phyloP scores from a whole-genome alignment of 257 asterid genomes.

The Petunia axillaris region DNA sequence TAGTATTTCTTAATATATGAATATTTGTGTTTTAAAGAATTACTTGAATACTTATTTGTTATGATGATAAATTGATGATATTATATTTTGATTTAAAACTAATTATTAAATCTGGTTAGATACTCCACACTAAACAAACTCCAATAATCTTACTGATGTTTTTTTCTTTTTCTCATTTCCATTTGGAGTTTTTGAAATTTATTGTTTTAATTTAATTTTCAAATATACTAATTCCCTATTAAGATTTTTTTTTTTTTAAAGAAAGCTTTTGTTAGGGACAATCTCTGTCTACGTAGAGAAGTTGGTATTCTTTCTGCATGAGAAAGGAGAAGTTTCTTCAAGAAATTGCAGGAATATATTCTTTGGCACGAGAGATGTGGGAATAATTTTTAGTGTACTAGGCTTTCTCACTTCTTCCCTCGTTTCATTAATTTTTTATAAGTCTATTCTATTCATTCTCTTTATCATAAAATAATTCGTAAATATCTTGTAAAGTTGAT shows the following conservation, averaged over 20 bases:
- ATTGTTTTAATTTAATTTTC: background rate
- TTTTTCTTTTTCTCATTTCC: too few relatives aligned
- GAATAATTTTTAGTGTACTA: background rate
- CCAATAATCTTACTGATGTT: too few relatives aligned
- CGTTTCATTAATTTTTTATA: background rate
- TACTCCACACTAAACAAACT: too few relatives aligned
- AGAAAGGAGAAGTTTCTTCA: background rate
- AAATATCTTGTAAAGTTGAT: background rate
- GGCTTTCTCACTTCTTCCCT: background rate
- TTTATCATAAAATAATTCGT: background rate
- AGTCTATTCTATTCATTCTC: background rate
- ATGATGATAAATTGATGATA: background rate
- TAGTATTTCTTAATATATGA: too few relatives aligned
- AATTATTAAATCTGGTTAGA: background rate
- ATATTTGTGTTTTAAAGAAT: too few relatives aligned
- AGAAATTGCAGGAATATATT: slow-evolving; percentile 19
- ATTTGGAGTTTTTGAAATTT: background rate
- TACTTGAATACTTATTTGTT: background rate
- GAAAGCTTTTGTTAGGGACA: background rate
- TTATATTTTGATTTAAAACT: too few relatives aligned
- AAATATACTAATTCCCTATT: background rate
- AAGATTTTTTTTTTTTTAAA: background rate
- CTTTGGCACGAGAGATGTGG: background rate
- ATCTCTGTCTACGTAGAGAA: background rate
- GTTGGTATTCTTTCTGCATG: background rate